Percentiles rank a stretch among this genome's conserved stretches.
Evolutionary conservation across 768 basidiomycete genomes (phyloP).

Genomic region (Collybia nuda): DNA sequence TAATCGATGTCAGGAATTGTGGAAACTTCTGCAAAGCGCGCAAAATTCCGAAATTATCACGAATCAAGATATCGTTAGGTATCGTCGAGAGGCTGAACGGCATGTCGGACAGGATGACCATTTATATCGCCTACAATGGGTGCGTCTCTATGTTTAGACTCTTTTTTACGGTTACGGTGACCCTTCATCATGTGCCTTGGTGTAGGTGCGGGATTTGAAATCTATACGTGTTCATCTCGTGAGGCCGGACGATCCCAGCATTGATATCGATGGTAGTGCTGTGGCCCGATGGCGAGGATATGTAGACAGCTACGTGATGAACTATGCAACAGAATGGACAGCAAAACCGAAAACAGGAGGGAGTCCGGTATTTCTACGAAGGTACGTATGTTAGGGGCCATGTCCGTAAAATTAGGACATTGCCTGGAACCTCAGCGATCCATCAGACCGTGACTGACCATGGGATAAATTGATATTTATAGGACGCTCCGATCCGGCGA

Average conservation of each 20-base stretch:
- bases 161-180: constrained; percentile 6
- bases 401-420: constrained; percentile 9
- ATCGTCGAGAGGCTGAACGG: constrained; percentile 77
- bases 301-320: constrained; percentile 69
- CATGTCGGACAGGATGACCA: constrained; percentile 76
- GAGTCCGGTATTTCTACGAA: constrained; percentile 52
- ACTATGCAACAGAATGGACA: constrained; percentile 71
- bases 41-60: constrained; percentile 53
- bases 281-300: constrained; percentile 72
- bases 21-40: constrained; percentile 68
- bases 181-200: constrained; percentile 11
- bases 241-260: constrained; percentile 63
- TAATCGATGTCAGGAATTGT: constrained; percentile 83
- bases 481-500: constrained; percentile 48
- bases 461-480: constrained; percentile 40
- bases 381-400: constrained; percentile 35
- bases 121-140: constrained; percentile 81
- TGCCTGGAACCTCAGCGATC: constrained; percentile 14
- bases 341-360: constrained; percentile 37
- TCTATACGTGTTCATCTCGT: constrained; percentile 62
- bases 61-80: constrained; percentile 69
- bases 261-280: constrained; percentile 49
- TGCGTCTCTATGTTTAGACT: constrained; percentile 36
- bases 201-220: constrained; percentile 55
- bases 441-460: constrained; percentile 21